Conservation (phyloP, 2,329 filamentous ascomycete species). For the Periglandula ipomoeae region DNA sequence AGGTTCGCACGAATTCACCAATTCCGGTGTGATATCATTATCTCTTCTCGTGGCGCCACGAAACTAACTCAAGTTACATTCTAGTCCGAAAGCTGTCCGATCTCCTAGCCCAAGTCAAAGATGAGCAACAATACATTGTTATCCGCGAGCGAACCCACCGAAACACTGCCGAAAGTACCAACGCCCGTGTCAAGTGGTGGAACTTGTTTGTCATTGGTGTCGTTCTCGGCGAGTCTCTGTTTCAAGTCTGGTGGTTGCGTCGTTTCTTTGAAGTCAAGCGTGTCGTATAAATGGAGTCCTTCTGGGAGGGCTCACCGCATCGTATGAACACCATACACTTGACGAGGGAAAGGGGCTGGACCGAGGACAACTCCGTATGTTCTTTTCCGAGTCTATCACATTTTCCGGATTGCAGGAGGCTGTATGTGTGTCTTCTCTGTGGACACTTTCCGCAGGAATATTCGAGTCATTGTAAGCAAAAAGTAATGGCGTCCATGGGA, state of each 20-base stretch:
- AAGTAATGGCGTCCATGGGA: neutral
- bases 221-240: conserved; percentile 82
- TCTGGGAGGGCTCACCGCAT: too few relatives aligned
- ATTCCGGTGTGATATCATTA: neutral
- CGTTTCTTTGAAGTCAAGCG: conserved; percentile 89
- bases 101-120: conserved; percentile 83
- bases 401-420: neutral
- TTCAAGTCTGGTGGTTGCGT: conserved; percentile 99
- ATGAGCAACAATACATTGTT: conserved; percentile 96
- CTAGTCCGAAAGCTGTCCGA: conserved; percentile 76
- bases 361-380: too few relatives aligned
- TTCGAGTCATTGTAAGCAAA: neutral
- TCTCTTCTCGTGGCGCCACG: neutral
- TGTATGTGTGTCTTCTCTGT: neutral
- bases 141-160: conserved; percentile 91
- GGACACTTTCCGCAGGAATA: neutral
- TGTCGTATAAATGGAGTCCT: conserved; percentile 45
- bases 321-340: too few relatives aligned
- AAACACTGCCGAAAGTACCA: conserved; percentile 98
- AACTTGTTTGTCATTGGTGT: conserved; percentile 91
- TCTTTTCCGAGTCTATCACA: too few relatives aligned
- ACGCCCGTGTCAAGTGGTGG: conserved; percentile 98
- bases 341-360: too few relatives aligned
- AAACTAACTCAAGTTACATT: conserved; percentile 8
- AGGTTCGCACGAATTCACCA: conserved; percentile 42